Conservation (phyloP, 306 rosid genomes). For the Ziziphus jujuba region DNA sequence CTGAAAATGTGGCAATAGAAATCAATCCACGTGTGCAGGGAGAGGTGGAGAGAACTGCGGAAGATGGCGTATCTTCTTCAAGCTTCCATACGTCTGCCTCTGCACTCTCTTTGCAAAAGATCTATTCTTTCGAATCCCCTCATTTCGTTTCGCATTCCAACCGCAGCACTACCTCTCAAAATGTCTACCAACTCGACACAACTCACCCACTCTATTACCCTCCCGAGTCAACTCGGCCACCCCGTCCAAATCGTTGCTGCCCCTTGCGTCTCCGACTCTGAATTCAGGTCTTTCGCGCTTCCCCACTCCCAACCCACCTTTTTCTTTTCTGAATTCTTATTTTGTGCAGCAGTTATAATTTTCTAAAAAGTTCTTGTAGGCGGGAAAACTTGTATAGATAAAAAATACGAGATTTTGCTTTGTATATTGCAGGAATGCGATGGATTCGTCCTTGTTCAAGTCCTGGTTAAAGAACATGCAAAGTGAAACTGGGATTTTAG, state of each 20-base stretch:
- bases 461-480: slow-evolving; percentile 82
- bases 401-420: background rate
- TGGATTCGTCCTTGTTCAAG: slow-evolving; percentile 80
- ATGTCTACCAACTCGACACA: slow-evolving; percentile 60
- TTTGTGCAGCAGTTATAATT: background rate
- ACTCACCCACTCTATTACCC: slow-evolving; percentile 51
- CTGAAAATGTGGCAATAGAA: background rate
- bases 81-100: slow-evolving; percentile 29
- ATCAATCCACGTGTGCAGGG: background rate
- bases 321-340: background rate
- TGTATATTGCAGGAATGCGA: slow-evolving; percentile 60
- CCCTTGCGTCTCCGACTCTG: slow-evolving; percentile 59
- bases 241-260: slow-evolving; percentile 76
- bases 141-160: slow-evolving; percentile 11
- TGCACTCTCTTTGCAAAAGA: slow-evolving; percentile 26
- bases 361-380: background rate
- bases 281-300: slow-evolving; percentile 55
- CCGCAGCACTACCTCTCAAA: slow-evolving; percentile 35
- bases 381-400: background rate
- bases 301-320: background rate
- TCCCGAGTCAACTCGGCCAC: slow-evolving; percentile 48
- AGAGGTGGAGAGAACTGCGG: background rate
- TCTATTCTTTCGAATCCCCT: slow-evolving; percentile 12
- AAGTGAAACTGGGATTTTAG: slow-evolving; percentile 67
- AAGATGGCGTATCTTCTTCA: slow-evolving; percentile 30